Conservation (phyloP, 768 basidiomycete genomes). For the Glaciozyma antarctica region DNA sequence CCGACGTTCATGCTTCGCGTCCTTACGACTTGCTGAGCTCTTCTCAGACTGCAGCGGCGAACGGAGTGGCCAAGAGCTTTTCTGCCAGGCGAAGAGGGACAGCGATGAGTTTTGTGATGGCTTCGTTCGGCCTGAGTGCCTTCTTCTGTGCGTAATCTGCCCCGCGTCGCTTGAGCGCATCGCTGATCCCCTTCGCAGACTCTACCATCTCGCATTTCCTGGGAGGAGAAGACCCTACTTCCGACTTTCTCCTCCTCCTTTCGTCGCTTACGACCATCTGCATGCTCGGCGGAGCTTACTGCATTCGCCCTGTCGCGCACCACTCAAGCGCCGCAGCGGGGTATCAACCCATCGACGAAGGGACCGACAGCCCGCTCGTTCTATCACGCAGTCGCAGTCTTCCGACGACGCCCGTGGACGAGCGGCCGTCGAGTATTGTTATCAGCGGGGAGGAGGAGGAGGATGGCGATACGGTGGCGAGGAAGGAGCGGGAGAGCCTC, state of each 20-base stretch:
- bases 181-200: constrained; percentile 15
- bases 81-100: constrained; percentile 20
- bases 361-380: not conserved
- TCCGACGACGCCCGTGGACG: not conserved
- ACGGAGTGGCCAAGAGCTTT: constrained; percentile 24
- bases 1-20: too few species aligned
- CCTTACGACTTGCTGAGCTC: not conserved
- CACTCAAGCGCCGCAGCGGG: not conserved
- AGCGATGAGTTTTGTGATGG: constrained; percentile 13
- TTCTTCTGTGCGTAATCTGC: constrained; percentile 22
- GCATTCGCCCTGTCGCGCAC: constrained; percentile 9
- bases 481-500: not conserved
- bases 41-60: not conserved
- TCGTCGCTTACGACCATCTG: constrained; percentile 2
- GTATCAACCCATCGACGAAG: not conserved
- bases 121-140: constrained; percentile 22
- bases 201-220: constrained; percentile 19
- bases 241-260: constrained; percentile 24
- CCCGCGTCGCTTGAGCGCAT: constrained; percentile 2
- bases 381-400: constrained; percentile 1
- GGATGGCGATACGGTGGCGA: not conserved
- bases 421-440: not conserved
- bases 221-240: constrained; percentile 15
- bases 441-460: not conserved
- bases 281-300: constrained; percentile 19